Conservation (phyloP, 495 filamentous ascomycete species). For the Penicillium turbatum region DNA sequence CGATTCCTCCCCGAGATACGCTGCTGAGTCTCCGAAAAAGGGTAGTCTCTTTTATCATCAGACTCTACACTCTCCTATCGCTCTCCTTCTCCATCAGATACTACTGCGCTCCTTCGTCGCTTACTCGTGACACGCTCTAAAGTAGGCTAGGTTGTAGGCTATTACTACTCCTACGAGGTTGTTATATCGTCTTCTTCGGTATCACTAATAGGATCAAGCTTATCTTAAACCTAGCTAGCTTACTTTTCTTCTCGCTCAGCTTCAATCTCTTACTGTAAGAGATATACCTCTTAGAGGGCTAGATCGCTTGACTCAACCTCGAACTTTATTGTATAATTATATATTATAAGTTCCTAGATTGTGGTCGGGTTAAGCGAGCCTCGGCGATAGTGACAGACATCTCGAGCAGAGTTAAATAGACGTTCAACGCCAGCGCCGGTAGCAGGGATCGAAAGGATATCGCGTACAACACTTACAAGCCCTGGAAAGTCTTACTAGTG, state of each 20-base stretch:
- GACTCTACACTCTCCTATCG: no score
- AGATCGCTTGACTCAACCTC: not conserved
- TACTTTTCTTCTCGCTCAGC: not conserved
- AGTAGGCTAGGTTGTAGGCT: no score
- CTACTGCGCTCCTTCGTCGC: no score
- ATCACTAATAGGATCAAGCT: not conserved
- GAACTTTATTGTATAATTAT: not conserved
- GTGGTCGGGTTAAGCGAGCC: not conserved
- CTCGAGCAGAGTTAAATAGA: conserved; percentile 1
- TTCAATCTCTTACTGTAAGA: not conserved
- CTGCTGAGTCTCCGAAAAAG: no score
- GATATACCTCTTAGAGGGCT: not conserved
- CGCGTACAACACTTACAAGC: not conserved
- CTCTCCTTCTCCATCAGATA: no score
- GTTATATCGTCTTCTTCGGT: not conserved
- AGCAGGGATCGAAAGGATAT: not conserved
- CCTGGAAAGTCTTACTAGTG: no score
- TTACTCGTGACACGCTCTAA: no score
- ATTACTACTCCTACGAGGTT: no score
- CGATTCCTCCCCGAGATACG: no score
- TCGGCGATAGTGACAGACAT: conserved; percentile 1
- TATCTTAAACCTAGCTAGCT: not conserved
- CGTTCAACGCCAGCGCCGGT: conserved; percentile 3
- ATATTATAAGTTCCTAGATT: not conserved
- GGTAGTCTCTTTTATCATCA: no score